Conservation (phyloP, 2,329 filamentous ascomycete genomes). For the Monilinia fructigena region DNA sequence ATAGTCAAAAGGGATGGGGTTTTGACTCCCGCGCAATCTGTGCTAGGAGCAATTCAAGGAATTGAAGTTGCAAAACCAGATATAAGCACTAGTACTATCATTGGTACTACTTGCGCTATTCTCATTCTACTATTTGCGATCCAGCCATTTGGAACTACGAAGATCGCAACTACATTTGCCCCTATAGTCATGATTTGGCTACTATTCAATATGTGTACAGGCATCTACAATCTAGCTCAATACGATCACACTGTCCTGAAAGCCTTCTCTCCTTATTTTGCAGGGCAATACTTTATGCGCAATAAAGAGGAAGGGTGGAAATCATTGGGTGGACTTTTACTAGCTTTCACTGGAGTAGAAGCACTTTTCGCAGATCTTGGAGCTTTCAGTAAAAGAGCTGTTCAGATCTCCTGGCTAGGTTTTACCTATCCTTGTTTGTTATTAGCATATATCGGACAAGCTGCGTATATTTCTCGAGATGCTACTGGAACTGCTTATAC, state of each 20-base stretch:
- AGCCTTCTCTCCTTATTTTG: constrained; percentile 59
- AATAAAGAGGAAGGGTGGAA: constrained; percentile 62
- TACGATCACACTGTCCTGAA: constrained; percentile 55
- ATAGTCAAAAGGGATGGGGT: constrained; percentile 52
- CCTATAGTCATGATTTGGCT: constrained; percentile 69
- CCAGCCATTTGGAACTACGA: constrained; percentile 64
- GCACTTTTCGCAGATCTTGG: constrained; percentile 76
- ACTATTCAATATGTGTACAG: constrained; percentile 59
- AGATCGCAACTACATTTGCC: constrained; percentile 60
- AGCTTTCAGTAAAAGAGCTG: constrained; percentile 67
- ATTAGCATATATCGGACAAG: constrained; percentile 57
- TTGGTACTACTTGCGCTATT: constrained; percentile 64
- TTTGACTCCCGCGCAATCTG: constrained; percentile 67
- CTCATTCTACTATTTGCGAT: constrained; percentile 61
- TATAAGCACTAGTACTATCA: constrained; percentile 57
- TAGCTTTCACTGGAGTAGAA: constrained; percentile 77
- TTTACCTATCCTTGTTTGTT: constrained; percentile 66
- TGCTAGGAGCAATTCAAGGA: constrained; percentile 67
- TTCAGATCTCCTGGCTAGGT: constrained; percentile 71
- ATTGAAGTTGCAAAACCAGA: constrained; percentile 56
- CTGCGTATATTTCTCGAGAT: constrained; percentile 64
- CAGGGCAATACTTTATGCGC: constrained; percentile 58
- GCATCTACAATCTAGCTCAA: constrained; percentile 59
- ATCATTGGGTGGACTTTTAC: constrained; percentile 66
- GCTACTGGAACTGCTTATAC: constrained; percentile 57